Base-by-base conservation (phyloP, 352 stramenopile genomes). In the Globisporangium spinosum region DNA sequence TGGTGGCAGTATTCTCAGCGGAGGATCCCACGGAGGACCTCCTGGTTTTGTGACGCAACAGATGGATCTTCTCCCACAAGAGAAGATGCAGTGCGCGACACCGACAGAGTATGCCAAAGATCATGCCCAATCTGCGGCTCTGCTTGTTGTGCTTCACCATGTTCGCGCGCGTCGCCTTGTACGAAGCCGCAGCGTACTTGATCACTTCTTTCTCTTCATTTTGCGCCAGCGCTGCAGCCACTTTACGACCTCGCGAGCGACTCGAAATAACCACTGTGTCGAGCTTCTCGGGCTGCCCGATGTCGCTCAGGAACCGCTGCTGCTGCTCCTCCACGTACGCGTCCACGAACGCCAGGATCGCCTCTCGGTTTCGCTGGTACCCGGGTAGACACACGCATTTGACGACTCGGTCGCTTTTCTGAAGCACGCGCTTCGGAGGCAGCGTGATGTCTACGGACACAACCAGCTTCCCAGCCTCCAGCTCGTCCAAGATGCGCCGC, bases 31-130 rank as follows among this genome's bases (percentile, higher is more conserved):
- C 22, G 9, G 51, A n/a, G 38, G 13, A 45, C 3, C 38, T 45
- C 9, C 10, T 38, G 35, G 54, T 40, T 66, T 69, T 65, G 29
- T 66, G 23, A 9, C 62, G 55, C n/a, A 89, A 34, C 27, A 53
- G 25, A 22, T 74, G 34, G 4, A 86, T 70, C 43, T 76, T 77
- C 59, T 87, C 71, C 82, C 78, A 93, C 45, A 93, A 60, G 51
- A 92, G 64, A 6, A 93, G 45, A 53, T 95, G 87, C 32, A 95
- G 77, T 2, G 74, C 72, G 22, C 77, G 80, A 59, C 79, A 90
- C 17, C 87, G 86, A 57, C 85, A 91, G 66, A 93, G 71, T 49
- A 87, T 82, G 0, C 87, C 87, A 27, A 91, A 90, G 69, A 84
- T 85, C 73, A 87, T 89, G 9, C 87, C 87, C 12, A 95, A 72